These are phyloP conservation scores for Xylaria sp. DNA, from an alignment of 2,329 filamentous ascomycete species.

Conservation along the genomic window DNA sequence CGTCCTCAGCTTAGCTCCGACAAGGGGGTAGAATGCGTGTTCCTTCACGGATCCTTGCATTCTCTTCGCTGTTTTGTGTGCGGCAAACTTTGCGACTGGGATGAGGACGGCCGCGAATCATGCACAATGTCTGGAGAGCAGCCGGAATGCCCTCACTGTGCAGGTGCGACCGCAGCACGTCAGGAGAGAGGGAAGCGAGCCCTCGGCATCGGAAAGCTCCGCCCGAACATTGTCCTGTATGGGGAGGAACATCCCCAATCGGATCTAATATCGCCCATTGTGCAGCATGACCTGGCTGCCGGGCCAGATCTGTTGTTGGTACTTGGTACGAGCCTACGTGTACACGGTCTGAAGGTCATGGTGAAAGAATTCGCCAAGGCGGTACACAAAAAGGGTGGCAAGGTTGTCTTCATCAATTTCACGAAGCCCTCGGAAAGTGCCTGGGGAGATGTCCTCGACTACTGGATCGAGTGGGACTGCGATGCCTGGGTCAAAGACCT, in stretches of 20 bases:
- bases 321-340: slow-evolving; percentile 75
- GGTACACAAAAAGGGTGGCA: slow-evolving; percentile 73
- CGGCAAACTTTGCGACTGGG: slow-evolving; percentile 67
- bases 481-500: slow-evolving; percentile 77
- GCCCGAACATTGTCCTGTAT: slow-evolving; percentile 79
- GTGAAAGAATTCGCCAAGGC: slow-evolving; percentile 77
- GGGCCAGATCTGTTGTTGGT: slow-evolving; percentile 75
- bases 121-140: slow-evolving; percentile 71
- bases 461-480: slow-evolving; percentile 79
- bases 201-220: slow-evolving; percentile 72
- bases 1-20: slow-evolving; percentile 43
- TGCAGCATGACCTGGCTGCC: slow-evolving; percentile 72
- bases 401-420: slow-evolving; percentile 77
- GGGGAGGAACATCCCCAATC: slow-evolving; percentile 77
- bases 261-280: slow-evolving; percentile 73
- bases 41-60: slow-evolving; percentile 75
- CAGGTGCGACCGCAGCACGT: slow-evolving; percentile 68
- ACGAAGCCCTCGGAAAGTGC: slow-evolving; percentile 76
- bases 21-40: slow-evolving; percentile 72
- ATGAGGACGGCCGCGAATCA: slow-evolving; percentile 63
- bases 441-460: slow-evolving; percentile 79
- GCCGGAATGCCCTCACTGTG: slow-evolving; percentile 74
- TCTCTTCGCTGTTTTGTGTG: slow-evolving; percentile 72
- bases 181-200: slow-evolving; percentile 73
- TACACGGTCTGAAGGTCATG: slow-evolving; percentile 77